phyloP scores from a whole-genome alignment of 352 stramenopile genomes.

The Globisporangium irregulare region DNA sequence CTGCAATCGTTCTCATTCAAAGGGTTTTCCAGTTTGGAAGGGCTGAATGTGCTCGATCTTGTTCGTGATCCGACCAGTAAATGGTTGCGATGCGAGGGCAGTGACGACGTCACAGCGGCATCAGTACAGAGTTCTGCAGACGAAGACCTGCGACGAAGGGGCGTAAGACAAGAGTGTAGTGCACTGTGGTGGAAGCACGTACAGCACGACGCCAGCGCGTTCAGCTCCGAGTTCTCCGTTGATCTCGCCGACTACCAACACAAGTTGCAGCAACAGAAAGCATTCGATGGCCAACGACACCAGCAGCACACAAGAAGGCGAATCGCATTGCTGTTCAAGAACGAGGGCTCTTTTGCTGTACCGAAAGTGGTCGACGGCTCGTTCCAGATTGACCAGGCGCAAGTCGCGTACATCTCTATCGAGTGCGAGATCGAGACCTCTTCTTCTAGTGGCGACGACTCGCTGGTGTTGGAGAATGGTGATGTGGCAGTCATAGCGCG shows the following conservation, averaged over 20 bases:
- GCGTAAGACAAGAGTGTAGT: conserved; percentile 22
- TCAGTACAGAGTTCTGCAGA: background rate
- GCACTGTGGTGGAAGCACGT: conserved; percentile 50
- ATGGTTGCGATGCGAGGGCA: conserved; percentile 22
- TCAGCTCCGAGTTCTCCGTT: conserved; percentile 42
- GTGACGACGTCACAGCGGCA: too few relatives aligned
- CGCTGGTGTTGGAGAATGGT: background rate
- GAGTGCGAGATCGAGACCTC: conserved; percentile 15
- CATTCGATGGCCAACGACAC: background rate
- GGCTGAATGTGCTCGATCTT: conserved; percentile 25
- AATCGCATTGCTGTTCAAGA: conserved; percentile 38
- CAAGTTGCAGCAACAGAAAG: background rate
- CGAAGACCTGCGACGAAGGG: background rate
- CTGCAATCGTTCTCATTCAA: conserved; percentile 57
- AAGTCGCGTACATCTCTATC: conserved; percentile 13
- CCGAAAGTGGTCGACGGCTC: conserved; percentile 27
- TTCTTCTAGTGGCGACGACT: background rate
- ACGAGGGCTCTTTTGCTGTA: conserved; percentile 24
- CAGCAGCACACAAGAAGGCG: conserved; percentile 9
- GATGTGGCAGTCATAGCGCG: conserved; percentile 25
- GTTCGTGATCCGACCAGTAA: conserved; percentile 27
- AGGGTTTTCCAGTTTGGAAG: conserved; percentile 37
- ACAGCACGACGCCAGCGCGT: conserved; percentile 33
- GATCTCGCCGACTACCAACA: conserved; percentile 22
- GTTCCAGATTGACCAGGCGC: conserved; percentile 33